A percentile compares a stretch with the other conserved stretches of the same genome.
phyloP scores from a whole-genome alignment of 768 basidiomycete genomes.

The Sarcodon sp. region DNA sequence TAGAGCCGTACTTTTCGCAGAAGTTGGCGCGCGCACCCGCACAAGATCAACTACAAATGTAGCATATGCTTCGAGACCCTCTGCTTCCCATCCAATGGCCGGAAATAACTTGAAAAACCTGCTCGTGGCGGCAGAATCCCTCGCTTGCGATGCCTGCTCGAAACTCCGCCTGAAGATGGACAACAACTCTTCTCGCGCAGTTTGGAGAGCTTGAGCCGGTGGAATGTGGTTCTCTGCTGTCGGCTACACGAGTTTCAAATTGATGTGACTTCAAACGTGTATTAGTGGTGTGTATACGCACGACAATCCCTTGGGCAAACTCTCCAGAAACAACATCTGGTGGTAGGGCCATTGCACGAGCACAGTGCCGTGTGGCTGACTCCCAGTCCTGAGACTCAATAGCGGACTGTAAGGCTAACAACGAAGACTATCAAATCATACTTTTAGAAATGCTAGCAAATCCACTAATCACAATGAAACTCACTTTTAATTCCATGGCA shows the following conservation, averaged over 20 bases:
- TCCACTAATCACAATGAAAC: slow-evolving; percentile 16
- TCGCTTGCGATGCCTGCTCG: slow-evolving; percentile 61
- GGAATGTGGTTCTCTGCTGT: slow-evolving; percentile 81
- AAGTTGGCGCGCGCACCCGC: slow-evolving; percentile 59
- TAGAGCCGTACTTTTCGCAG: slow-evolving; percentile 60
- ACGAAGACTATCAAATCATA: slow-evolving; percentile 39
- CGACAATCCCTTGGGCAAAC: slow-evolving; percentile 83
- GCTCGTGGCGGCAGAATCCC: slow-evolving; percentile 79
- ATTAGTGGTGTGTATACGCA: slow-evolving; percentile 16
- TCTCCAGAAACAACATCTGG: slow-evolving; percentile 63
- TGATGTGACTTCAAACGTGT: neutral
- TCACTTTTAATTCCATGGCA: slow-evolving; percentile 91
- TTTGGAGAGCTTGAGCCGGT: slow-evolving; percentile 71
- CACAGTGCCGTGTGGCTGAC: slow-evolving; percentile 81
- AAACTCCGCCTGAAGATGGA: slow-evolving; percentile 73
- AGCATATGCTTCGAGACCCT: slow-evolving; percentile 87
- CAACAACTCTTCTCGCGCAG: slow-evolving; percentile 63
- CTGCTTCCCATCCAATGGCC: slow-evolving; percentile 83
- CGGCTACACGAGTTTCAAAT: slow-evolving; percentile 39
- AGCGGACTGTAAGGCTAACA: slow-evolving; percentile 36
- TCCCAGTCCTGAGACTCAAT: slow-evolving; percentile 93
- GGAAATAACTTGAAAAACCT: slow-evolving; percentile 98
- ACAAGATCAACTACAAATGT: slow-evolving; percentile 89
- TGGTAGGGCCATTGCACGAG: slow-evolving; percentile 81
- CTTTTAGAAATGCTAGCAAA: slow-evolving; percentile 3